Evolutionary conservation across 208 protist genomes (phyloP).

Genomic region (Leishmania guyanensis): DNA sequence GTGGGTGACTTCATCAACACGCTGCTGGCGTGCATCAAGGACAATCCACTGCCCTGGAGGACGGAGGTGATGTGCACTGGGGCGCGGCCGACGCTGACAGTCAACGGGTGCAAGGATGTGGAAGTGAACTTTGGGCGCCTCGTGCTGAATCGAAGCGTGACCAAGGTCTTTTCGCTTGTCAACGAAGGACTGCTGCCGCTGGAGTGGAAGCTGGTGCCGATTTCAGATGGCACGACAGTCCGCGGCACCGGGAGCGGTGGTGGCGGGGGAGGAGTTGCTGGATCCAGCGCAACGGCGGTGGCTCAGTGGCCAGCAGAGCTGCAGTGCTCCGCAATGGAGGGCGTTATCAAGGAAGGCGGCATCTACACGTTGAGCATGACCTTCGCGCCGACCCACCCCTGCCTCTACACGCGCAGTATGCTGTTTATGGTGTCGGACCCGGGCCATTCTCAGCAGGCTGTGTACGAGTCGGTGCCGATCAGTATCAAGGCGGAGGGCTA

Average conservation of each 20-base stretch:
- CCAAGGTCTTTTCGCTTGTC: slow-evolving; percentile 52
- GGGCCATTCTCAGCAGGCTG: slow-evolving; percentile 23
- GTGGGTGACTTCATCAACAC: slow-evolving; percentile 81
- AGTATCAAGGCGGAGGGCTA: slow-evolving; percentile 91
- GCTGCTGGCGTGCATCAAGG: slow-evolving; percentile 88
- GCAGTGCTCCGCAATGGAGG: slow-evolving; percentile 56
- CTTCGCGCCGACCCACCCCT: slow-evolving; percentile 75
- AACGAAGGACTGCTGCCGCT: slow-evolving; percentile 86
- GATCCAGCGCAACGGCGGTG: slow-evolving; percentile 8
- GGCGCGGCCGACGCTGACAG: slow-evolving; percentile 72
- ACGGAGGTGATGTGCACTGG: slow-evolving; percentile 88
- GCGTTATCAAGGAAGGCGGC: slow-evolving; percentile 71
- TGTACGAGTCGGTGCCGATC: slow-evolving; percentile 79
- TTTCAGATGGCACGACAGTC: slow-evolving; percentile 2
- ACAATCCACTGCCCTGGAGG: slow-evolving; percentile 92
- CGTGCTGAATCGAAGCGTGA: slow-evolving; percentile 54
- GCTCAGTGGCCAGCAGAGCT: slow-evolving; percentile 81
- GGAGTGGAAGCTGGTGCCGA: slow-evolving; percentile 53
- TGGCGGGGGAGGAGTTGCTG: not conserved
- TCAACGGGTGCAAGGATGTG: slow-evolving; percentile 73
- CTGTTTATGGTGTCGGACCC: slow-evolving; percentile 67
- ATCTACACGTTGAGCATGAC: slow-evolving; percentile 51
- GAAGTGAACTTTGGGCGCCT: slow-evolving; percentile 84
- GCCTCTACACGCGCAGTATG: slow-evolving; percentile 69
- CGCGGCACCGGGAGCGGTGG: slow-evolving; percentile 4